These are phyloP conservation scores for Arxiozyma heterogenica DNA, from an alignment of 1,139 yeast genomes.

Conservation along the genomic window DNA sequence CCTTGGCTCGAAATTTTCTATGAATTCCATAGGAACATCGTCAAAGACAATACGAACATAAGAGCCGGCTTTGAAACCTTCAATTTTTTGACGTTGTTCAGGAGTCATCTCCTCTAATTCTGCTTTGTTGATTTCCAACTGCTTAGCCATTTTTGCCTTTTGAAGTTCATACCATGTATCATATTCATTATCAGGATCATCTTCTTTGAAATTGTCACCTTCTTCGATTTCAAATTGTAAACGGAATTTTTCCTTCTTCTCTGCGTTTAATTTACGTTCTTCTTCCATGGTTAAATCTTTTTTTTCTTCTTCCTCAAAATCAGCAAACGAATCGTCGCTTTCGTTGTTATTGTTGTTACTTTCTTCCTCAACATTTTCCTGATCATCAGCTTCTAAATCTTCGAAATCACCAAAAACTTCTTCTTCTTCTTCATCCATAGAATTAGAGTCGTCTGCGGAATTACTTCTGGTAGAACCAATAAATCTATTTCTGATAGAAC, in stretches of 20 bases:
- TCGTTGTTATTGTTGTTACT: constrained; percentile 27
- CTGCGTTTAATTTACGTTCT: constrained; percentile 72
- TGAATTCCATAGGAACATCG: constrained; percentile 79
- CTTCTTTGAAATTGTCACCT: constrained; percentile 66
- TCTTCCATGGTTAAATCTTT: constrained; percentile 48
- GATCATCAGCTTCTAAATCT: constrained; percentile 51
- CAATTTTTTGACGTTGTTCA: constrained; percentile 67
- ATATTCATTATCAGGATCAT: constrained; percentile 59
- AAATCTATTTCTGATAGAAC: constrained; percentile 47
- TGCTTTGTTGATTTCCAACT: constrained; percentile 82
- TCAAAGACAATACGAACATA: constrained; percentile 87
- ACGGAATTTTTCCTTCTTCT: constrained; percentile 78
- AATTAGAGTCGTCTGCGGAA: constrained; percentile 27
- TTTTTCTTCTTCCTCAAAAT: constrained; percentile 41
- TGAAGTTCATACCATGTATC: constrained; percentile 98
- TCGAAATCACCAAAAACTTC: constrained; percentile 73
- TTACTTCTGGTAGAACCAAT: constrained; percentile 55
- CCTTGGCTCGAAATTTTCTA: constrained; percentile 74
- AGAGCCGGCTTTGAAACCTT: constrained; percentile 90
- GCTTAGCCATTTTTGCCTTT: constrained; percentile 94
- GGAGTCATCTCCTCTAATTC: constrained; percentile 67
- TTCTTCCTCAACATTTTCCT: constrained; percentile 22
- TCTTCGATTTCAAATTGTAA: constrained; percentile 90
- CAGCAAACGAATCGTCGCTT: constrained; percentile 43
- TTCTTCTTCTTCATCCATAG: constrained; percentile 36